phyloP scores from a whole-genome alignment of 345 rosid species.

The Gossypium longicalyx region DNA sequence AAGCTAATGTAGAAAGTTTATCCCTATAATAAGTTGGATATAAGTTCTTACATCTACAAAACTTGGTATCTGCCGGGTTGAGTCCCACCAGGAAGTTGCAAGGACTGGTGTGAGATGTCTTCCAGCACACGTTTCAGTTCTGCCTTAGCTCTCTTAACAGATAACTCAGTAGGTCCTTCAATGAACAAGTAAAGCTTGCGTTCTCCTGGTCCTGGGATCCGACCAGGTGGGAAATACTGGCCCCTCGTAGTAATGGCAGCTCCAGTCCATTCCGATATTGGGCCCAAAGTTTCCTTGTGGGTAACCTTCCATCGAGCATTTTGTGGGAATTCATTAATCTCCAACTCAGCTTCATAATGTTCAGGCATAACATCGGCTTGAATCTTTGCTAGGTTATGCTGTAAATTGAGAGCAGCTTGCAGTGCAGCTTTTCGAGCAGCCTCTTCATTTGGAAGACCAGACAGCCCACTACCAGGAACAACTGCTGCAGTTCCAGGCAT shows the following conservation, averaged over 20 bases:
- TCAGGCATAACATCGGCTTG: slow-evolving; percentile 97
- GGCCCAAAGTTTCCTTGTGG: slow-evolving; percentile 96
- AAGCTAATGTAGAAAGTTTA: background rate
- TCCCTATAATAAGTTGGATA: slow-evolving; percentile 7
- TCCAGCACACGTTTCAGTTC: slow-evolving; percentile 88
- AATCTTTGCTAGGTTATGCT: slow-evolving; percentile 86
- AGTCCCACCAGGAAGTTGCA: slow-evolving; percentile 86
- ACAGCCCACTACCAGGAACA: slow-evolving; percentile 35
- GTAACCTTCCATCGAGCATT: slow-evolving; percentile 99
- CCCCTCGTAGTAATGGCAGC: slow-evolving; percentile 97
- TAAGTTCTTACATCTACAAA: slow-evolving; percentile 54
- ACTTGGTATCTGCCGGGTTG: slow-evolving; percentile 94
- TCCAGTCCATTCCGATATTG: slow-evolving; percentile 92
- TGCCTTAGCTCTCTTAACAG: slow-evolving; percentile 84
- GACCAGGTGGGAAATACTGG: slow-evolving; percentile 71
- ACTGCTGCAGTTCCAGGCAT: slow-evolving; percentile 30
- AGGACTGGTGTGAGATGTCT: slow-evolving; percentile 75
- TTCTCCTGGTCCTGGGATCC: slow-evolving; percentile 64
- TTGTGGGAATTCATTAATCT: slow-evolving; percentile 92
- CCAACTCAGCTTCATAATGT: slow-evolving; percentile 95
- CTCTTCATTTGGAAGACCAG: slow-evolving; percentile 50
- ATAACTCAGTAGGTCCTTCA: slow-evolving; percentile 82
- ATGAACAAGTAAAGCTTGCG: slow-evolving; percentile 89
- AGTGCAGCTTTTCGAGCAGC: slow-evolving; percentile 87
- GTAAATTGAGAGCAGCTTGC: slow-evolving; percentile 84